phyloP scores from a whole-genome alignment of 2,329 filamentous ascomycete species.

The Monosporascus cannonballus region DNA sequence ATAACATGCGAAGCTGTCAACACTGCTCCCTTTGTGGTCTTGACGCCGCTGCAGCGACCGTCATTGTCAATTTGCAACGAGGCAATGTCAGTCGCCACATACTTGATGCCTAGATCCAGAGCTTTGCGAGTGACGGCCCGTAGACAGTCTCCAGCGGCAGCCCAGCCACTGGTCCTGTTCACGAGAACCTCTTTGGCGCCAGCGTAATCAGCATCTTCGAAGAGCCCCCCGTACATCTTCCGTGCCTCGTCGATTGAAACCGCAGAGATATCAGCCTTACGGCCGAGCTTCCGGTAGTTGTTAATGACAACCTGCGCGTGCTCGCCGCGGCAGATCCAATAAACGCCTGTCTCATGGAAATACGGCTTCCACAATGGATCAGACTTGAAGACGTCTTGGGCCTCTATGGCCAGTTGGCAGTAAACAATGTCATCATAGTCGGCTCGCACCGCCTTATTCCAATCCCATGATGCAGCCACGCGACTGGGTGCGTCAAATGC shows the following conservation, averaged over 20 bases:
- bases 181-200: constrained; percentile 54
- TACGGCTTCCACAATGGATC: constrained; percentile 50
- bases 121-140: constrained; percentile 46
- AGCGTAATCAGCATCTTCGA: constrained; percentile 53
- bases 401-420: constrained; percentile 55
- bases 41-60: constrained; percentile 43
- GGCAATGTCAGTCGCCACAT: constrained; percentile 46
- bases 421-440: constrained; percentile 60
- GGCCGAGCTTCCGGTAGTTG: constrained; percentile 44
- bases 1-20: constrained; percentile 46
- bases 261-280: constrained; percentile 34
- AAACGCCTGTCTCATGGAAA: constrained; percentile 56
- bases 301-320: constrained; percentile 45
- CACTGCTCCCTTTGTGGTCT: constrained; percentile 35
- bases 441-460: constrained; percentile 64
- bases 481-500: constrained; percentile 40
- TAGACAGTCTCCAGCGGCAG: constrained; percentile 53
- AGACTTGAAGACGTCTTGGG: constrained; percentile 52
- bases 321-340: constrained; percentile 47
- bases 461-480: constrained; percentile 61
- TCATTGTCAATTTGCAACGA: constrained; percentile 39
- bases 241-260: constrained; percentile 38
- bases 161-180: constrained; percentile 59
- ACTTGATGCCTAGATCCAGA: constrained; percentile 52
- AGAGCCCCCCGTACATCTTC: constrained; percentile 51